phyloP scores from a whole-genome alignment of 371 early-diverging fungal genomes.

The Mucor piriformis region DNA sequence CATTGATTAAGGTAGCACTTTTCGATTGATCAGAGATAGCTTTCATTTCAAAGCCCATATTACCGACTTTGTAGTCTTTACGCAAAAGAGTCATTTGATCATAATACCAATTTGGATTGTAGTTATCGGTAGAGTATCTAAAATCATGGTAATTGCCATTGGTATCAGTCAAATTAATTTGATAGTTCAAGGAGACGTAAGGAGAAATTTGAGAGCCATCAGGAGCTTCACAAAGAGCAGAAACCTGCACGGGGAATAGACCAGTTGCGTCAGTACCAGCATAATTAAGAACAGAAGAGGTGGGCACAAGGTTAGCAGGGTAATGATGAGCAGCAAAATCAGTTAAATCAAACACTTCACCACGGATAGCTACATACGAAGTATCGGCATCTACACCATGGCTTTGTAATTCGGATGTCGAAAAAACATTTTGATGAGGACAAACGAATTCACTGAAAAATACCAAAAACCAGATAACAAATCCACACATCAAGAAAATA shows the following conservation, averaged over 20 bases:
- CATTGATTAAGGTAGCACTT: slow-evolving; percentile 27
- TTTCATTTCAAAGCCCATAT: slow-evolving; percentile 43
- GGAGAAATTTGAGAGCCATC: slow-evolving; percentile 19
- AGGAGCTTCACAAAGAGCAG: slow-evolving; percentile 45
- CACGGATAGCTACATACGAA: slow-evolving; percentile 66
- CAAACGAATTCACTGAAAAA: slow-evolving; percentile 88
- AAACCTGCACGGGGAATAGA: slow-evolving; percentile 80
- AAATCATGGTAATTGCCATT: slow-evolving; percentile 53
- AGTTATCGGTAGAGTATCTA: slow-evolving; percentile 38
- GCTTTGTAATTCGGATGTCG: slow-evolving; percentile 56
- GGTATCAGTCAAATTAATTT: slow-evolving; percentile 41
- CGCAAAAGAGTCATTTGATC: slow-evolving; percentile 46
- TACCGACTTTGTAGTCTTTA: slow-evolving; percentile 43
- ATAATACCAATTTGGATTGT: slow-evolving; percentile 53
- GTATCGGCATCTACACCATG: slow-evolving; percentile 44
- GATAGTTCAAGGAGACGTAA: slow-evolving; percentile 44
- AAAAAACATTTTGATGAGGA: slow-evolving; percentile 78
- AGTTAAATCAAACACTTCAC: slow-evolving; percentile 73
- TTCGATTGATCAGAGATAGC: slow-evolving; percentile 40
- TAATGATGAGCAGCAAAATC: slow-evolving; percentile 66
- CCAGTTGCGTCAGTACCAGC: slow-evolving; percentile 68
- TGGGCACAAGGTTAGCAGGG: slow-evolving; percentile 50
- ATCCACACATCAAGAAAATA: slow-evolving; percentile 78
- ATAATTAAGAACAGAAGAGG: slow-evolving; percentile 58
- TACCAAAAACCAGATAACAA: slow-evolving; percentile 89